Conservation (phyloP, 2,329 filamentous ascomycete species). For the Periconia sp. region DNA sequence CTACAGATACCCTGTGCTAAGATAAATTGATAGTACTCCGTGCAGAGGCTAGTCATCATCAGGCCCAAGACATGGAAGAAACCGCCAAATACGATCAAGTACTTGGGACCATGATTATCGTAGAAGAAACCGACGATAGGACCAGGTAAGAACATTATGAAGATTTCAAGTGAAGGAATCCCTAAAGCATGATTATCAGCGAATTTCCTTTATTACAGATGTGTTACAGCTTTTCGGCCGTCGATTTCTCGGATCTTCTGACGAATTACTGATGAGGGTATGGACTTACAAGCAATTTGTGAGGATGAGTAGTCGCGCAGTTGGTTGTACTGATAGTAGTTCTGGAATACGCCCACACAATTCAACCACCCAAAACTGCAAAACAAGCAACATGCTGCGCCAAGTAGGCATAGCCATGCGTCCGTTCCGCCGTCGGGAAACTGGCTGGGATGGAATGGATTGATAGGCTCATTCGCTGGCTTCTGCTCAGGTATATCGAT, state of each 20-base stretch:
- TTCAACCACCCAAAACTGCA: constrained; percentile 53
- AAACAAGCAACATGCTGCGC: constrained; percentile 34
- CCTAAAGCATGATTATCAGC: no score
- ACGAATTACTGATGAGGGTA: constrained; percentile 45
- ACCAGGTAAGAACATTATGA: constrained; percentile 57
- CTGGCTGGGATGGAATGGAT: constrained; percentile 36
- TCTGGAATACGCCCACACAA: constrained; percentile 53
- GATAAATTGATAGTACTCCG: constrained; percentile 61
- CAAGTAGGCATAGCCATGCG: constrained; percentile 40
- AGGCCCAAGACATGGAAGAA: constrained; percentile 65
- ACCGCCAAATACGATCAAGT: constrained; percentile 59
- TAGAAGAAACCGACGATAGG: constrained; percentile 69
- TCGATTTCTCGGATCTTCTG: background rate
- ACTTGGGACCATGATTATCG: constrained; percentile 67
- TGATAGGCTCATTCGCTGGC: constrained; percentile 18
- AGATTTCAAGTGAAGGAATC: constrained; percentile 51
- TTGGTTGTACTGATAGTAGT: constrained; percentile 54
- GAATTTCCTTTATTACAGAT: no score
- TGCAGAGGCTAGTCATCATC: constrained; percentile 68
- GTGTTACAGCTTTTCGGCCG: background rate
- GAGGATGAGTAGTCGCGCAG: constrained; percentile 46
- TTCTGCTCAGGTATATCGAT: constrained; percentile 2
- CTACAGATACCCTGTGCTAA: constrained; percentile 61
- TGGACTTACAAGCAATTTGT: constrained; percentile 56
- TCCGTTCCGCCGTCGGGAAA: constrained; percentile 47